These are phyloP conservation scores for Salix dunnii DNA, from an alignment of 345 rosid genomes.

Conservation along the genomic window DNA sequence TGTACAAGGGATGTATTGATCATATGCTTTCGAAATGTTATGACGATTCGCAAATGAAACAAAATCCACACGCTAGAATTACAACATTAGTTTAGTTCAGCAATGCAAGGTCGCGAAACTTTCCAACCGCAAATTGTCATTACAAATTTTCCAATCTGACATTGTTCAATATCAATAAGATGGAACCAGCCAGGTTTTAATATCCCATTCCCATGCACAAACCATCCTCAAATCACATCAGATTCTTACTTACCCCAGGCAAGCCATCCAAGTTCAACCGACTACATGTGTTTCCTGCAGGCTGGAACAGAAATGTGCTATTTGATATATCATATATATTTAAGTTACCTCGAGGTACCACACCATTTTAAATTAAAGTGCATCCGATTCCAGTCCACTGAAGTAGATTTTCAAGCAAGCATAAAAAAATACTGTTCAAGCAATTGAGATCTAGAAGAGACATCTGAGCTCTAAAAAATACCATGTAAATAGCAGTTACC, in stretches of 20 bases:
- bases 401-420: constrained; percentile 19
- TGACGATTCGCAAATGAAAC: not conserved
- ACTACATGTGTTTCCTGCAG: constrained; percentile 29
- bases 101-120: not conserved
- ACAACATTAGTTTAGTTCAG: not conserved
- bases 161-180: constrained; percentile 2
- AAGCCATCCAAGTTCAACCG: constrained; percentile 15
- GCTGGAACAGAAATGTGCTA: constrained; percentile 16
- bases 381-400: constrained; percentile 21
- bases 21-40: not conserved
- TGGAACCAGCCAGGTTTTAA: not conserved
- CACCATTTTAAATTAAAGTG: constrained; percentile 11
- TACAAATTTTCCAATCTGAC: not conserved
- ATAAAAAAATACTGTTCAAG: constrained; percentile 7
- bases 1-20: not conserved
- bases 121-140: not conserved
- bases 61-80: not conserved
- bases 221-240: not conserved
- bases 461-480: constrained; percentile 5
- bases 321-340: constrained; percentile 6
- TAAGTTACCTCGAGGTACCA: constrained; percentile 27
- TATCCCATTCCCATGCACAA: not conserved
- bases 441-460: constrained; percentile 13
- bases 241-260: not conserved
- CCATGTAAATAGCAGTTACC: constrained; percentile 30